Conservation (phyloP, 768 basidiomycete genomes). For the Phanerodontia chrysosporium region DNA sequence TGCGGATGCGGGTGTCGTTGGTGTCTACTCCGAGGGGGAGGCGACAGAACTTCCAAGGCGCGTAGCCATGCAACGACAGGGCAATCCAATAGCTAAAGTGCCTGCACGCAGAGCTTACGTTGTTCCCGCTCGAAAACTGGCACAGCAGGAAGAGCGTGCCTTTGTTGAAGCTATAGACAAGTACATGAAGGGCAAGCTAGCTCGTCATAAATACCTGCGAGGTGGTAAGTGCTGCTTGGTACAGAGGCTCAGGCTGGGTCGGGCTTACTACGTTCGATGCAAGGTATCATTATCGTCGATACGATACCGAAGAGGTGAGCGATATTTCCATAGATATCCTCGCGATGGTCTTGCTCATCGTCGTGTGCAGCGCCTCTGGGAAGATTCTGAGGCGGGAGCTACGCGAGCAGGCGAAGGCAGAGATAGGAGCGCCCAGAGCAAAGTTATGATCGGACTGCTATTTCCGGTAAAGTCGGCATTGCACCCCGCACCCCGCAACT, state of each 20-base stretch:
- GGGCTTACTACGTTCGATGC: not conserved
- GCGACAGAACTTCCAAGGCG: slow-evolving; percentile 81
- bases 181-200: slow-evolving; percentile 68
- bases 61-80: too few species aligned
- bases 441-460: not conserved
- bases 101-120: slow-evolving; percentile 63
- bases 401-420: slow-evolving; percentile 60
- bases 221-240: slow-evolving; percentile 50
- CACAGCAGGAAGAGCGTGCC: slow-evolving; percentile 27
- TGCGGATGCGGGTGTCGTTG: slow-evolving; percentile 78
- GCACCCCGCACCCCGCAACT: too few species aligned
- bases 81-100: too few species aligned
- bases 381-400: slow-evolving; percentile 83
- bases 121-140: slow-evolving; percentile 35
- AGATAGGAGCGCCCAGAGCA: slow-evolving; percentile 23
- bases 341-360: not conserved
- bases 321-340: not conserved
- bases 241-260: not conserved
- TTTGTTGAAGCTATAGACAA: slow-evolving; percentile 50
- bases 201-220: slow-evolving; percentile 69
- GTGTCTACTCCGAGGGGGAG: slow-evolving; percentile 57
- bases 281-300: slow-evolving; percentile 51
- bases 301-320: slow-evolving; percentile 63
- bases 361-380: slow-evolving; percentile 60
- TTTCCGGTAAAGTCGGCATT: too few species aligned